Conservation (phyloP, 331 rosid species). For the Pyracantha coccinea region DNA sequence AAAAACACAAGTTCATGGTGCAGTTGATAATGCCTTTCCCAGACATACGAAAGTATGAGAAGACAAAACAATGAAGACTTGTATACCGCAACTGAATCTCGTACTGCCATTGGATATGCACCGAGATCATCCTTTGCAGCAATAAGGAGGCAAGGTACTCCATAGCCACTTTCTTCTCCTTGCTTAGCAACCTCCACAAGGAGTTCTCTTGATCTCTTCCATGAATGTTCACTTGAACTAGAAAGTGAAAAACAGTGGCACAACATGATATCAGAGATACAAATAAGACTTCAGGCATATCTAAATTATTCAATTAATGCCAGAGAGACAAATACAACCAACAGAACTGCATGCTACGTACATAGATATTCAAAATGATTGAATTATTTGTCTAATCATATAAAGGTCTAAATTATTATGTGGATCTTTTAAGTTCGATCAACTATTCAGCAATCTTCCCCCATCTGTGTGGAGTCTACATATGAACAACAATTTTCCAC, state of each 20-base stretch:
- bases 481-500: background rate
- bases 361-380: background rate
- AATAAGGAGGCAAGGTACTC: constrained; percentile 81
- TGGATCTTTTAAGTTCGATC: background rate
- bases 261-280: background rate
- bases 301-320: background rate
- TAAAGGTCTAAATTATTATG: background rate
- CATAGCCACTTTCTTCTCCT: constrained; percentile 73
- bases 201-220: constrained; percentile 71
- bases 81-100: constrained; percentile 77
- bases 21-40: background rate
- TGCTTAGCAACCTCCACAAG: constrained; percentile 76
- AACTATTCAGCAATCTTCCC: background rate
- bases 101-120: constrained; percentile 73
- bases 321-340: background rate
- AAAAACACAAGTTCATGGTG: constrained; percentile 5
- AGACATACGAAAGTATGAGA: background rate
- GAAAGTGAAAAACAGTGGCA: constrained; percentile 22
- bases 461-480: background rate
- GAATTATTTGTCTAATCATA: background rate
- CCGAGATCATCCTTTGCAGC: constrained; percentile 90
- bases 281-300: background rate
- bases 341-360: background rate
- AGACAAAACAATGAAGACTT: constrained; percentile 4
- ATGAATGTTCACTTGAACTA: constrained; percentile 85